Base-by-base conservation (phyloP, 83 land plant species). In the Diphasiastrum complanatum region DNA sequence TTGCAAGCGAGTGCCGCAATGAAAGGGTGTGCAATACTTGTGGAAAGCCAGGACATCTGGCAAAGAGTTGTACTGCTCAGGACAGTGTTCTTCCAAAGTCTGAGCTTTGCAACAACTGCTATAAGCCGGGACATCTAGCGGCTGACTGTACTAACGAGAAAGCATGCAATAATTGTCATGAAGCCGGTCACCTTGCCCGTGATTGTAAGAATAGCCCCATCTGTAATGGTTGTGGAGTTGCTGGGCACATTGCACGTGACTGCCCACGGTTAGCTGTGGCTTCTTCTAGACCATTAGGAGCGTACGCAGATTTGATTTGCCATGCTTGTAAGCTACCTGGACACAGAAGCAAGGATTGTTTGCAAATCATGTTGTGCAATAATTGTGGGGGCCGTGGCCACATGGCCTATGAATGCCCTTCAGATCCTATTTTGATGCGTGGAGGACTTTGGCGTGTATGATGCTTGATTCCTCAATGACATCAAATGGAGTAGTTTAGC, bases 41-140 rank as follows among this genome's bases (percentile, higher is more conserved):
- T 49, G 71, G 76, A 19, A 71, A 72, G 60, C 36, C 69, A 3
- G 83, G 83, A 2, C 83, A 79, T 55, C 48, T 67, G 2, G 68
- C 83, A 1, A 58, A 71, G 46, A 83, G 85, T n/a, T 87, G 93
- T 70, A 19, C 67, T 0, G 71, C 71, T 40, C 83, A 79, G 8
- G 60, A 53, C 5, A 79, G 82, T 18, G 91, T 33, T 4, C 45
- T 67, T 23, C 57, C 48, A 30, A 37, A 80, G 26, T 20, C 75
- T 62, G 72, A 79, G 50, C 85, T 87, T 24, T 87, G 93, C 71
- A 79, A 81, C 71, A 87, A 84, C 63, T 87, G 93, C 69, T 79
- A 74, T 59, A 84, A 75, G 64, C 88, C 75, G 56, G 85, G 93
- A 4, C 93, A 87, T 67, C 38, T 84, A 26, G 81, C 83, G 12